Evolutionary conservation across 306 rosid genomes (phyloP), one percentile per base, ranked within the genome.

Genomic region (Hylodesmum podocarpum): DNA sequence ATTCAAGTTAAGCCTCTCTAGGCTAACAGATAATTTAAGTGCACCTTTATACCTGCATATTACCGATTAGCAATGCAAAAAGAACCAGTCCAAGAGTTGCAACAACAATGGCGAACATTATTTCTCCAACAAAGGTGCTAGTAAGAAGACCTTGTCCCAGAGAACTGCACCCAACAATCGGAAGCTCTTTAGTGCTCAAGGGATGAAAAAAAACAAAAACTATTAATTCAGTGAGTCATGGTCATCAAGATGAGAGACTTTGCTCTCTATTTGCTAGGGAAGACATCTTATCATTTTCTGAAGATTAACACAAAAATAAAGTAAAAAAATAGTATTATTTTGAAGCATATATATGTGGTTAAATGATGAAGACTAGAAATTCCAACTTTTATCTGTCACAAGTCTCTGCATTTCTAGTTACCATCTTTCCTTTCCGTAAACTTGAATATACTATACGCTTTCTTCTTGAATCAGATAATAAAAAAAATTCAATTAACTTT

Each of bases 51-150:
- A 90, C 99, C 85, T 95, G 99, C 98, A 95, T 92, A 73, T 95
- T 95, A 64, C 99, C 99, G 27, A 95, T 92, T 39, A 95, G 89
- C 86, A 92, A 78, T 3, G 87, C 97, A 41, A 95, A 95, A 78
- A 95, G 97, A 73, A 95, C 97, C 79, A 92, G 66, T 50, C 97
- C 99, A 79, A 92, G 87, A 62, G 89, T 89, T 11, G 96, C 97
- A 39, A 90, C 83, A 28, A 95, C 83, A 74, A 95, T 91, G 59
- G 99, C 96, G 3, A 92, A 88, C 31, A 88, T 58, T 47, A 92
- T 91, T 82, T 95, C 99, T 76, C 99, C 98, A 43, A 89, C 87
- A 15, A 76, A 92, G 61, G 96, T 92, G 83, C 97, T 95, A 16
- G 97, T 91, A 6, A 87, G 78, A 74, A 95, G 97, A 79, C 89